Conservation (phyloP, 805 yeast species). For the Lipomyces oligophaga region DNA sequence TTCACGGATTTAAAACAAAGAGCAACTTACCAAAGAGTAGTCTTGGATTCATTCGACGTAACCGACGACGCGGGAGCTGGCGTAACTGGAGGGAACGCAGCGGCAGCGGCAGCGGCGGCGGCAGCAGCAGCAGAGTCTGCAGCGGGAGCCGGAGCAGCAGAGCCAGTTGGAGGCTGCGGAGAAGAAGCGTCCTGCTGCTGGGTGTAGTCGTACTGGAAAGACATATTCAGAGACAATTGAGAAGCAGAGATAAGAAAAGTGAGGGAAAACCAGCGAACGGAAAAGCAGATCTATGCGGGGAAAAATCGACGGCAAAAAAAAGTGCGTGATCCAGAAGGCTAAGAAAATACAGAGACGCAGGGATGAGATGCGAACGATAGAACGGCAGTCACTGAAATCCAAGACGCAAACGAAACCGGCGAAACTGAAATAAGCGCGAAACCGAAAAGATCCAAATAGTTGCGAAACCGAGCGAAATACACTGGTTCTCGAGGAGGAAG, state of each 20-base stretch:
- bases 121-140: conserved; percentile 23
- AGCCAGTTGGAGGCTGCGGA: conserved; percentile 22
- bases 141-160: conserved; percentile 13
- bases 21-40: conserved; percentile 35
- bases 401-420: no score
- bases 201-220: conserved; percentile 29
- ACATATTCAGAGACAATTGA: conserved; percentile 18
- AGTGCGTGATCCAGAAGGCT: no score
- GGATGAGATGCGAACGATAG: no score
- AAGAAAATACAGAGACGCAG: no score
- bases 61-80: conserved; percentile 18
- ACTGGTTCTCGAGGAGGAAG: not conserved
- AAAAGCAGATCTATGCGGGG: not conserved
- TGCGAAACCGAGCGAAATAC: no score
- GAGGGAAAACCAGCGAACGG: not conserved
- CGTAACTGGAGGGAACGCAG: conserved; percentile 20
- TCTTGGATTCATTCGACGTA: conserved; percentile 31
- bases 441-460: no score
- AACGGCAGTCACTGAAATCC: no score
- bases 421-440: no score
- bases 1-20: not conserved
- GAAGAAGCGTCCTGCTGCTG: conserved; percentile 27
- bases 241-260: not conserved
- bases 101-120: conserved; percentile 19
- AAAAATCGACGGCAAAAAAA: not conserved